These are phyloP conservation scores for Debaryomycetaceae sp. DNA, from an alignment of 1,139 yeast genomes.

Conservation along the genomic window DNA sequence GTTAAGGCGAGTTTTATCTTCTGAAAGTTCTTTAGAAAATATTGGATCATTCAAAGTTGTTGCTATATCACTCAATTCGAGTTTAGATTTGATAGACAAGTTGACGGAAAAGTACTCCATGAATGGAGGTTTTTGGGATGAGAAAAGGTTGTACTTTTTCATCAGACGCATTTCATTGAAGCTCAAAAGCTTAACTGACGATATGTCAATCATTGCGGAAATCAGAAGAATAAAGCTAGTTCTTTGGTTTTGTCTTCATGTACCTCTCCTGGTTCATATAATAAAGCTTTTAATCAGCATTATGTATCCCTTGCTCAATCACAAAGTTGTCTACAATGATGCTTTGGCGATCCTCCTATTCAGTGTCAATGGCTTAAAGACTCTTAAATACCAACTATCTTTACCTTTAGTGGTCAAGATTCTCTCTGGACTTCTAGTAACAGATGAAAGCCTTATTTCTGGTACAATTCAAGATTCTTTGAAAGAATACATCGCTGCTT, in stretches of 20 bases:
- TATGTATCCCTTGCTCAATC: conserved; percentile 18
- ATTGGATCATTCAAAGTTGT: conserved; percentile 12
- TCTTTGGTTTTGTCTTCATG: conserved; percentile 22
- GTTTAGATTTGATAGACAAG: conserved; percentile 18
- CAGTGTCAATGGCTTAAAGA: conserved; percentile 6
- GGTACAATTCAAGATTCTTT: not conserved
- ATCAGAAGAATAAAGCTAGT: conserved; percentile 42
- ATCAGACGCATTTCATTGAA: conserved; percentile 27
- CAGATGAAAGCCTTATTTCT: not conserved
- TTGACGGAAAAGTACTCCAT: conserved; percentile 17
- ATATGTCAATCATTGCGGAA: conserved; percentile 18
- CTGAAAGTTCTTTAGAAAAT: conserved; percentile 3
- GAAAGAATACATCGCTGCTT: not conserved
- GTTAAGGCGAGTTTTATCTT: not conserved
- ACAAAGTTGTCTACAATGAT: conserved; percentile 19
- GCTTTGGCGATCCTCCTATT: conserved; percentile 12
- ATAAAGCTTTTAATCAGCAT: conserved; percentile 18
- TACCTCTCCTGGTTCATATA: conserved; percentile 13
- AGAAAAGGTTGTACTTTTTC: conserved; percentile 33
- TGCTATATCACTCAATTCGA: conserved; percentile 24
- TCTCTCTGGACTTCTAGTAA: not conserved
- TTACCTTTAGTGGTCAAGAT: conserved; percentile 12
- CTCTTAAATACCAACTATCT: conserved; percentile 6
- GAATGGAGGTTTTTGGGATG: conserved; percentile 33
- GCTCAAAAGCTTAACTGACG: conserved; percentile 18